These are phyloP conservation scores for Pseudogymnoascus sp. DNA, from an alignment of 2,329 filamentous ascomycete species.

Conservation along the genomic window DNA sequence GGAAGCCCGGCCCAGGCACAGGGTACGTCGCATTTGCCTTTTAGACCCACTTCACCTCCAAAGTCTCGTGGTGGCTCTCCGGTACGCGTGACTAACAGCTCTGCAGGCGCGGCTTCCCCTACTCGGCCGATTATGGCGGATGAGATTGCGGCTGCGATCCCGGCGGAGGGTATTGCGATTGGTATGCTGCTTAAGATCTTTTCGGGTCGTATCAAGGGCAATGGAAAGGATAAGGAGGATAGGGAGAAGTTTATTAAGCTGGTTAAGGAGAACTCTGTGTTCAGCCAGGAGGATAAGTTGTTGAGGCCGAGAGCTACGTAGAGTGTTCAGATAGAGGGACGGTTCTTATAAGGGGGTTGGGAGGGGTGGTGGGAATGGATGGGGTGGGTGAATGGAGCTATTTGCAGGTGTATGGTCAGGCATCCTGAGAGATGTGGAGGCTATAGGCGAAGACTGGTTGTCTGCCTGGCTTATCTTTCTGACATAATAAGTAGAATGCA, in stretches of 20 bases:
- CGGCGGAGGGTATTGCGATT: conserved; percentile 42
- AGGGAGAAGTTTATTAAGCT: conserved; percentile 50
- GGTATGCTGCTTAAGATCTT: conserved; percentile 47
- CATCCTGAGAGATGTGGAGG: not conserved
- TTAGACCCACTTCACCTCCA: not conserved
- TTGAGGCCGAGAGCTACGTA: conserved; percentile 24
- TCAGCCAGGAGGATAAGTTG: conserved; percentile 45
- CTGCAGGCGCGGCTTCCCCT: not conserved
- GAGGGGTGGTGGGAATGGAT: not conserved
- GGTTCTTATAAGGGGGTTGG: not conserved
- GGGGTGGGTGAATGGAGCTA: not conserved
- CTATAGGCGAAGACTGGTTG: not conserved
- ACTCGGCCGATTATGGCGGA: conserved; percentile 31
- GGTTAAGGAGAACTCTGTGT: conserved; percentile 48
- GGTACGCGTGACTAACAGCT: not conserved
- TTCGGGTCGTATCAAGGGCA: conserved; percentile 42
- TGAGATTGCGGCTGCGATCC: conserved; percentile 48
- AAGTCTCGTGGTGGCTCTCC: not conserved
- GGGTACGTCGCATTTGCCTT: not conserved
- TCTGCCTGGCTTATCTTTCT: conserved; percentile 1
- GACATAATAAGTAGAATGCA: conserved; percentile 4
- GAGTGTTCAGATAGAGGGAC: not conserved
- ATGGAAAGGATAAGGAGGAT: conserved; percentile 42
- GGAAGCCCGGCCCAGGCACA: conserved; percentile 44
- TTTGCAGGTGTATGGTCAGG: not conserved